Base-by-base conservation (phyloP, 1,139 yeast species). In the Candida tropicalis region DNA sequence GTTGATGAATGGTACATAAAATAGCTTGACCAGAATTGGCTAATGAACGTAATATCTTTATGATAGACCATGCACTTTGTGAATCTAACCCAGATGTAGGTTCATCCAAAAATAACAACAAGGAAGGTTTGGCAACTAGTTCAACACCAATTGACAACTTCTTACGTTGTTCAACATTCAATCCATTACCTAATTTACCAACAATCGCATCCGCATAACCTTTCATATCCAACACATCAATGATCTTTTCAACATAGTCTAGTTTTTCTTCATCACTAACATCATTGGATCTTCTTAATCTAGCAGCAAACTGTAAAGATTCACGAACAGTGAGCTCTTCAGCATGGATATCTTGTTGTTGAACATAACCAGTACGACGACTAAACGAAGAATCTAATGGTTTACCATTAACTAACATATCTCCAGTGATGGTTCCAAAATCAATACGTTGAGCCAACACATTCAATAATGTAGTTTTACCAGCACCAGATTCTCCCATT, bases 41-140 rank as follows among this genome's bases (percentile, higher is more conserved):
- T 44, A 87, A 73, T 60, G 82, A 83, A 63, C 88, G 77, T 79
- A 87, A 79, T 62, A 87, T 72, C 58, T 82, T 81, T 61, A 88
- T 82, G 56, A 86, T 81, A 18, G 93, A 80, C 95, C 95, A 87
- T 7, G 96, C 95, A 44, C 96, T 85, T 65, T 88, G 96, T 18
- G 96, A 87, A 61, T 89, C 96, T 53, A 89, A 73, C 58, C 97
- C 97, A 5, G 96, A 88, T 17, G 97, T 89, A 8, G 97, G 97
- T 62, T 89, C 97, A 67, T 89, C 97, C 58, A 89, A 75, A 66
- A 89, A 89, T 44, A 89, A 70, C 49, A 89, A 69, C 45, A 89
- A 71, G 52, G 84, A 83, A 4, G 97, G 96, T 62, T 86, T 88
- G 22, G 96, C 96, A 35, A 89, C 95, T 46, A 89, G 70, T 59